These are phyloP conservation scores for Vigna mungo DNA, from an alignment of 306 rosid species.

Conservation along the genomic window DNA sequence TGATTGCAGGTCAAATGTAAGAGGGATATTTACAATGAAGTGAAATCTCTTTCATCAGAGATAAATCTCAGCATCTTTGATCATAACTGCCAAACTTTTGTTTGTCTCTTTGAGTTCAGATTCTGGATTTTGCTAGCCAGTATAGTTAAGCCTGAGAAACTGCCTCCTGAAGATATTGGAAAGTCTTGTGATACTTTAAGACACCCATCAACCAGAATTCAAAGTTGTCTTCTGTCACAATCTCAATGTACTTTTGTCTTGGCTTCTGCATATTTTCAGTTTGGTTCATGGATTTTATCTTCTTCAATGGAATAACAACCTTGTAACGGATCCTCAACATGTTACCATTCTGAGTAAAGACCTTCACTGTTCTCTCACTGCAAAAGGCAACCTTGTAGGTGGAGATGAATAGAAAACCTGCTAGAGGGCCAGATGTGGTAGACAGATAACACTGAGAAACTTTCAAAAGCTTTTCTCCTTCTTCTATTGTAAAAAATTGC, in stretches of 20 bases:
- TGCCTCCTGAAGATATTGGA: slow-evolving; percentile 38
- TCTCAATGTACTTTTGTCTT: slow-evolving; percentile 47
- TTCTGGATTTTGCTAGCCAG: background rate
- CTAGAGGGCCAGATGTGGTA: slow-evolving; percentile 80
- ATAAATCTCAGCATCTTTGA: slow-evolving; percentile 3
- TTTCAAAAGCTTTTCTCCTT: slow-evolving; percentile 66
- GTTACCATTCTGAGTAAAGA: slow-evolving; percentile 55
- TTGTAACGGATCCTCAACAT: slow-evolving; percentile 47
- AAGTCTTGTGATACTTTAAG: slow-evolving; percentile 39
- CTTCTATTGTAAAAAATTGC: slow-evolving; percentile 55
- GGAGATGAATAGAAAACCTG: slow-evolving; percentile 83
- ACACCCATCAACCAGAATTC: slow-evolving; percentile 52
- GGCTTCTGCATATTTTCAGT: slow-evolving; percentile 42
- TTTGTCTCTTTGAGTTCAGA: background rate
- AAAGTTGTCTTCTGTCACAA: slow-evolving; percentile 47
- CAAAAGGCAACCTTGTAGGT: slow-evolving; percentile 75
- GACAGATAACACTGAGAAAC: slow-evolving; percentile 74
- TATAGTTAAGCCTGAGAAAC: slow-evolving; percentile 37
- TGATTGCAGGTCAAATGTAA: background rate
- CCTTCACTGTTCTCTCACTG: slow-evolving; percentile 69
- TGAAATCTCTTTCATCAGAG: background rate
- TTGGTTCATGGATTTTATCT: slow-evolving; percentile 45
- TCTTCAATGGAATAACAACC: slow-evolving; percentile 44
- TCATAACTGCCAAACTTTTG: background rate
- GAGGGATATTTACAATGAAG: background rate